Evolutionary conservation across 305 asterid genomes (phyloP), one percentile per base, ranked within the genome.

Genomic region (Withania somnifera): DNA sequence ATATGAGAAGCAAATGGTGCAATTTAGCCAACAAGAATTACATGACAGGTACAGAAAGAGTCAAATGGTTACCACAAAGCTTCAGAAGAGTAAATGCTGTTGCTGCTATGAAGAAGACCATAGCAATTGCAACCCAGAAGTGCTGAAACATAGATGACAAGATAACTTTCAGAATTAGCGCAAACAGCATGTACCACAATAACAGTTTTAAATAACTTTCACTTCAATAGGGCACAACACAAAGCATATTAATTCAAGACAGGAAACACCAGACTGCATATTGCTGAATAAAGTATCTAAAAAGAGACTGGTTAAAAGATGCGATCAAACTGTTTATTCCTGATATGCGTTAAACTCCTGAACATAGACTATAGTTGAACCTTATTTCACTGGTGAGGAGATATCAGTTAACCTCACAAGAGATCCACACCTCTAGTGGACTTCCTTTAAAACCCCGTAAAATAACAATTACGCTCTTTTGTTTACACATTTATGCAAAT

Each of bases 21-120:
- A 28, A 69, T 73, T 47, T 47, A 17, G 42, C n/a, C 45, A n/a
- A 50, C 28, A 75, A 10, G 1, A 75, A 71, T 24, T 14, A 24
- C 50, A 26, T 50, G 45, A 50, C 13, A 22, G 10, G 54, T 68
- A 68, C 34, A 68, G 11, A 40, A 50, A 32, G 32, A 84, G 78
- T 14, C 30, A 14, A 60, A 40, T 53, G 77, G 77, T 90, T 92
- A 96, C 99, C 98, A 60, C 95, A 85, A 68, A 96, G 91, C 88
- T 96, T 96, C 87, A 93, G 87, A 82, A 96, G 95, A 17, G 98
- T 94, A 88, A 96, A 96, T 71, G 91, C 42, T 60, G 98, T 94
- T 13, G 98, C 99, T 53, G 99, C 99, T 84, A 92, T 89, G 89
- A 94, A 92, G 92, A 96, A 96, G 87, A 96, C 97, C 99, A 96